Base-by-base conservation (phyloP, 1,284 basidiomycete genomes). In the Puccinia polysora region DNA sequence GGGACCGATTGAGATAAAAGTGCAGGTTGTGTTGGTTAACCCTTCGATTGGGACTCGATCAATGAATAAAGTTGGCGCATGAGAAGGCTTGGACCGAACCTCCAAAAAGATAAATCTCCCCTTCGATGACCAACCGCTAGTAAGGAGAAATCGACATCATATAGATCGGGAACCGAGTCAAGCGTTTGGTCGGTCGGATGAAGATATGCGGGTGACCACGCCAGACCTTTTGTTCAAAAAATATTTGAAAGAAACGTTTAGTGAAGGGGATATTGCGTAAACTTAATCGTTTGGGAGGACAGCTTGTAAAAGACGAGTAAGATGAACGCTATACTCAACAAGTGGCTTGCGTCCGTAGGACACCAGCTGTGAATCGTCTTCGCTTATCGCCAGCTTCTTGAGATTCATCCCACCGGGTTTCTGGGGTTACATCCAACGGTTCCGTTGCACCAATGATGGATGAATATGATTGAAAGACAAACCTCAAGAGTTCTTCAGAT, bases 61-160 rank as follows among this genome's bases (percentile, higher is more conserved):
- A 8, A 10, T 20, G 50, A 20, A 23, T 10, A 53, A 53, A 55
- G 52, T 28, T n/a, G 23, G 18, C 8, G 23, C 8, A 53, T 20
- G 10, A 8, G 7, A 18, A 53, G 28, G n/a, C n/a, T n/a, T n/a
- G n/a, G 23, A 45, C 14, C 50, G 2, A 55, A 69, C 65, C 38
- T 49, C 65, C 65, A 69, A n/a, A 69, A 30, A 32, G 65, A 69
- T 30, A 69, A 0, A 69, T 69, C 55, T 20, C 65, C 65, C 49
- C 65, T 58, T 23, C 65, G 38, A 38, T 60, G 55, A 14, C 65
- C 65, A 4, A 69, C 18, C 18, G 65, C 65, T 32, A 69, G 53
- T 38, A 69, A 23, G 10, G 65, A 69, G n/a, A 59, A 53, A 47
- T 58, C 55, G 14, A 28, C 38, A 32, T 60, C 55, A 28, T 45